Base-by-base conservation (phyloP, 116 monocot genomes). In the Papilionanthe hybrid region DNA sequence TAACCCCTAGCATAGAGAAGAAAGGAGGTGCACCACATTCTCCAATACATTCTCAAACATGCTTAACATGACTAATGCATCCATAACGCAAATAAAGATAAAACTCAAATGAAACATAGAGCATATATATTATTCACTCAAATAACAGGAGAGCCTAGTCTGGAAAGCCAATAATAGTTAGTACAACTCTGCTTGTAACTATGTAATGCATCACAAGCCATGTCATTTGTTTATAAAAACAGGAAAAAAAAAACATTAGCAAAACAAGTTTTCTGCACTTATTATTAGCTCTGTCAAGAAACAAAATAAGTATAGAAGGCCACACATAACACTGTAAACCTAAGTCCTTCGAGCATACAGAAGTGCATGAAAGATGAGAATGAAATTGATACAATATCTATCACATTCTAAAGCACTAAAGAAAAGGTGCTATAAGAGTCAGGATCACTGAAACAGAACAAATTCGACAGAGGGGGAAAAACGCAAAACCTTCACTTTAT, bases 401-500 rank as follows among this genome's bases (percentile, higher is more conserved):
- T 22, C 42, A 72, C 42, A 72, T 43, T 73, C 20, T n/a, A 43
- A 4, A 73, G 43, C 1, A 73, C 25, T 15, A 49, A 50, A 29
- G 9, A 44, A 73, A 28, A 49, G 50, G 22, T 19, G 28, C 30
- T 9, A 56, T 30, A 9, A 65, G 4, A 58, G 25, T n/a, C 9
- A 77, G 47, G 45, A 77, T 83, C 12, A 3, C 56, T 72, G 23
- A 63, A 56, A 74, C 41, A 8, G 11, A 44, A 43, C 9, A 9
- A 44, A n/a, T 43, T 43, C 17, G 19, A 9, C 7, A 42, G 25
- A 23, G 42, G 10, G n/a, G 25, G 19, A 3, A 73, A 42, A 73
- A 3, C 19, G 9, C 67, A 32, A 42, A 75, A 91, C 94, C 89
- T 94, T 91, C 76, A 94, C 86, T 86, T 88, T 91, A 79, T 92